Conservation (phyloP, 352 stramenopile species). For the Elongisporangium undulatum region DNA sequence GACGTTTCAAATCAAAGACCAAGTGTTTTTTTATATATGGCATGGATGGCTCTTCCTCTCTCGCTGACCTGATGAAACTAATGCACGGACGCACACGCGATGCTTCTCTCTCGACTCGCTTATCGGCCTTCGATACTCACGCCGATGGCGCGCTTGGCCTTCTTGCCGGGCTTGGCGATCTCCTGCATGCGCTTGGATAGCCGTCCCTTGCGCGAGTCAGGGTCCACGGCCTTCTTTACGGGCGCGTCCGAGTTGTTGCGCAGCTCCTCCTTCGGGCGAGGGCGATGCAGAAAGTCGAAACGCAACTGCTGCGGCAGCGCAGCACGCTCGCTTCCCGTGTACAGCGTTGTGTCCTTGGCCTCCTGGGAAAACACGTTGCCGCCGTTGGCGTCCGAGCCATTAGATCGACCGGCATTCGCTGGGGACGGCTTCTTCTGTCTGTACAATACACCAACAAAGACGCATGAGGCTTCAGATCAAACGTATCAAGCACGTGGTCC, state of each 20-base stretch:
- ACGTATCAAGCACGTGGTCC: background rate
- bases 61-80: background rate
- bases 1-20: background rate
- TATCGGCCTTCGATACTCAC: conserved; percentile 85
- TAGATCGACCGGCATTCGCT: conserved; percentile 11
- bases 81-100: background rate
- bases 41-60: background rate
- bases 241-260: conserved; percentile 24
- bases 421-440: conserved; percentile 40
- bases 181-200: conserved; percentile 86
- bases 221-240: conserved; percentile 52
- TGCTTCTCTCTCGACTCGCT: conserved; percentile 3
- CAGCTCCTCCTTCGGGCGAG: conserved; percentile 76
- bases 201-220: conserved; percentile 75
- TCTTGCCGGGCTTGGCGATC: conserved; percentile 73
- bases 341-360: conserved; percentile 22
- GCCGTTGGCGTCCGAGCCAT: conserved; percentile 11
- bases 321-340: conserved; percentile 53
- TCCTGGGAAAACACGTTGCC: conserved; percentile 57
- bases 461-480: background rate
- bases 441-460: conserved; percentile 2
- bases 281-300: conserved; percentile 82
- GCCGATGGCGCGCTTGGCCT: conserved; percentile 64
- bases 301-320: conserved; percentile 68
- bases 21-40: background rate